These are phyloP conservation scores for Thamnidium elegans DNA, from an alignment of 192 early-diverging fungal genomes.

Conservation along the genomic window DNA sequence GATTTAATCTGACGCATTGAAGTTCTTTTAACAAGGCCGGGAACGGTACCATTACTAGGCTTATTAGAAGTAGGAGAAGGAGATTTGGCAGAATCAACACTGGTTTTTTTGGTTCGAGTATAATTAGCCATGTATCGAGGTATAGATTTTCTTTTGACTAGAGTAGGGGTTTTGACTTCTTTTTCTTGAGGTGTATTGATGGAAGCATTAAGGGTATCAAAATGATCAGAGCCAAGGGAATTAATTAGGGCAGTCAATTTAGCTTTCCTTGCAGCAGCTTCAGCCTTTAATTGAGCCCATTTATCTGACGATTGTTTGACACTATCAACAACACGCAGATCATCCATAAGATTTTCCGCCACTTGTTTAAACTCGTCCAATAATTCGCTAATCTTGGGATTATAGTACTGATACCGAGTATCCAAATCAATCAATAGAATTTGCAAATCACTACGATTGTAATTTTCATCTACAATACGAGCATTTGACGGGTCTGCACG, in stretches of 20 bases:
- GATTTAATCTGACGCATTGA: background rate
- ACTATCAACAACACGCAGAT: conserved; percentile 42
- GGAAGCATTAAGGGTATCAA: too few species aligned
- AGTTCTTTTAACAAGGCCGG: background rate
- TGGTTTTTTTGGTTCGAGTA: conserved; percentile 1
- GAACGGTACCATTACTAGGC: too few species aligned
- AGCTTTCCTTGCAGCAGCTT: conserved; percentile 39
- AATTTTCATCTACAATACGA: conserved; percentile 5
- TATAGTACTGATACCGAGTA: conserved; percentile 41
- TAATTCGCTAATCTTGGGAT: conserved; percentile 36
- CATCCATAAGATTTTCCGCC: conserved; percentile 30
- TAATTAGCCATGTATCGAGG: background rate
- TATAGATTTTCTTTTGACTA: background rate
- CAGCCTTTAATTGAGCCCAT: conserved; percentile 45
- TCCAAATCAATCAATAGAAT: conserved; percentile 41
- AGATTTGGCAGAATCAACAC: background rate
- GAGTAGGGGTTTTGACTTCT: background rate
- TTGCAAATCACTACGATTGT: conserved; percentile 33
- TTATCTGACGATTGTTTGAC: conserved; percentile 38
- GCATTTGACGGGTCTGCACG: conserved; percentile 16
- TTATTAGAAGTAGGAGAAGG: conserved; percentile 7
- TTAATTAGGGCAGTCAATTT: conserved; percentile 29
- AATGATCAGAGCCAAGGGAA: background rate
- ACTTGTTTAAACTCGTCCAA: conserved; percentile 27
- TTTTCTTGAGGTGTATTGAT: background rate